Percentiles rank a stretch among this genome's conserved stretches.
Evolutionary conservation across 2,329 filamentous ascomycete species (phyloP).

Genomic region (Fusarium pseudograminearum): DNA sequence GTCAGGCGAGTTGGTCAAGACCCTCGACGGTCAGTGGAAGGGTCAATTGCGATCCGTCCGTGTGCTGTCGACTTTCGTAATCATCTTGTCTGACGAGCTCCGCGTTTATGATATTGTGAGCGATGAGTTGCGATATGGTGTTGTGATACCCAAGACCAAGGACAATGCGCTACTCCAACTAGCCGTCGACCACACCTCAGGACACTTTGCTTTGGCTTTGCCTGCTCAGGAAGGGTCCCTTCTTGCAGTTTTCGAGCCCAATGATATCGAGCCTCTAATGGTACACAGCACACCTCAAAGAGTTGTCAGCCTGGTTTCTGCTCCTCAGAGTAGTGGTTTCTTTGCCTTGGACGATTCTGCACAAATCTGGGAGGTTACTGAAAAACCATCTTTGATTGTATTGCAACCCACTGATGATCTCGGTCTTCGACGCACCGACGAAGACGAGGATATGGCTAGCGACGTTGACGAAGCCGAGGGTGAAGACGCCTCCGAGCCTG

Average conservation of each 20-base stretch:
- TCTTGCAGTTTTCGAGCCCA: constrained; percentile 75
- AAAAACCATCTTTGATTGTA: constrained; percentile 66
- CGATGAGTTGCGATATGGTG: constrained; percentile 77
- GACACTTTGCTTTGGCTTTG: constrained; percentile 75
- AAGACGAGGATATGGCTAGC: constrained; percentile 58
- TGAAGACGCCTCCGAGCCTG: constrained; percentile 55
- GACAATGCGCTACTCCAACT: constrained; percentile 69
- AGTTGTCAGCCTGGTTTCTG: constrained; percentile 75
- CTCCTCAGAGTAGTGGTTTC: constrained; percentile 75
- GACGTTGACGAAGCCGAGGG: constrained; percentile 57
- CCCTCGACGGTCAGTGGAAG: constrained; percentile 75
- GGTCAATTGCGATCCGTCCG: constrained; percentile 75
- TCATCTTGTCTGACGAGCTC: constrained; percentile 79
- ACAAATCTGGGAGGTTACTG: constrained; percentile 73
- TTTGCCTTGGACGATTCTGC: constrained; percentile 81
- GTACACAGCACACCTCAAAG: constrained; percentile 67
- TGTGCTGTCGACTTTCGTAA: constrained; percentile 78
- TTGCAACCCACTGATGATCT: constrained; percentile 68
- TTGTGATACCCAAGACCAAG: constrained; percentile 64
- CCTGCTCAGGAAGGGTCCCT: constrained; percentile 61
- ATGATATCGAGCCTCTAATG: constrained; percentile 69
- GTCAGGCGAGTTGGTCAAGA: constrained; percentile 74
- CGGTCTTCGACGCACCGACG: constrained; percentile 59
- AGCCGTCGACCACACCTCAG: constrained; percentile 74
- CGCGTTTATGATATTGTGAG: constrained; percentile 87